Evolutionary conservation across 805 yeast genomes (phyloP).

Genomic region (Yamadazyma sp.): DNA sequence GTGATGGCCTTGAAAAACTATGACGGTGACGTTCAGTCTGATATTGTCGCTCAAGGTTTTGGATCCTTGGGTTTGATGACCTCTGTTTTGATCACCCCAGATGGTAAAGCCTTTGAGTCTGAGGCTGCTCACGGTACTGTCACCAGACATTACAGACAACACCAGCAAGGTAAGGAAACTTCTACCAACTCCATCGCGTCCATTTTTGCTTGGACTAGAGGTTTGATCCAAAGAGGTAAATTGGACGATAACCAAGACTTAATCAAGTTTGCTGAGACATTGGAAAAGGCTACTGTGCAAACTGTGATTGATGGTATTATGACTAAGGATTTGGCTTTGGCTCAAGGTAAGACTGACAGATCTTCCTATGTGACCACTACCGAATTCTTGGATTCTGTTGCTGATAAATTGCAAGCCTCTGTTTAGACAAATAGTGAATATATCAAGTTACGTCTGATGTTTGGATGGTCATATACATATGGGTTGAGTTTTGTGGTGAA

Average conservation of each 20-base stretch:
- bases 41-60: constrained; percentile 84
- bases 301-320: constrained; percentile 77
- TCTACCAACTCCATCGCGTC: constrained; percentile 85
- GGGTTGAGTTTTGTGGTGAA: too few relatives aligned
- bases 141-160: constrained; percentile 81
- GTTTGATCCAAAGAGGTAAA: constrained; percentile 77
- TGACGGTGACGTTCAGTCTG: constrained; percentile 85
- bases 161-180: constrained; percentile 79
- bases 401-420: constrained; percentile 46
- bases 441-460: too few relatives aligned
- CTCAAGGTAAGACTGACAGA: constrained; percentile 62
- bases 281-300: constrained; percentile 68
- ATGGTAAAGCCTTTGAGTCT: constrained; percentile 81
- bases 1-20: constrained; percentile 80
- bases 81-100: constrained; percentile 78
- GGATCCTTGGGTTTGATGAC: constrained; percentile 86
- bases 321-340: constrained; percentile 82
- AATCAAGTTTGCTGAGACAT: constrained; percentile 59
- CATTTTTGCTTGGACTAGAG: constrained; percentile 86
- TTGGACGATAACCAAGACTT: constrained; percentile 72
- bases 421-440: too few relatives aligned
- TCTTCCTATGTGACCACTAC: constrained; percentile 67
- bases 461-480: too few relatives aligned
- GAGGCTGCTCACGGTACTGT: constrained; percentile 91
- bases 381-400: constrained; percentile 78